phyloP scores from a whole-genome alignment of 202 grass and related monocot species.

The Brachypodium distachyon region DNA sequence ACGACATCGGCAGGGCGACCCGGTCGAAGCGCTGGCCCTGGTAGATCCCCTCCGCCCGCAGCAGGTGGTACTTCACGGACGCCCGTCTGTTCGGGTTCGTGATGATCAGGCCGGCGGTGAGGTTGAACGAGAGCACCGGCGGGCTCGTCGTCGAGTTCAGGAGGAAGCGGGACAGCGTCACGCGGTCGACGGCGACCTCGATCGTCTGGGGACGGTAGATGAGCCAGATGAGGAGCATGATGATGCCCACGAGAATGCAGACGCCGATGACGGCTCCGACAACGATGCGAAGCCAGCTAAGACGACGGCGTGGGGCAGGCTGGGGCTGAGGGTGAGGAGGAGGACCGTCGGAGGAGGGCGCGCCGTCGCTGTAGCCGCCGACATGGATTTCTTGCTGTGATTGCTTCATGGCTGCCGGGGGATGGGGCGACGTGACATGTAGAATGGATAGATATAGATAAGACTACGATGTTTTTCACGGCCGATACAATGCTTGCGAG shows the following conservation, averaged over 20 bases:
- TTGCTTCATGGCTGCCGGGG: conserved; percentile 1
- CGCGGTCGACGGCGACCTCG: conserved; percentile 24
- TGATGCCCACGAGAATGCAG: conserved; percentile 8
- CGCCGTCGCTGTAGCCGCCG: conserved; percentile 14
- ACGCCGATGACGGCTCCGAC: conserved; percentile 17
- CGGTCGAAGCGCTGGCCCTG: conserved; percentile 27
- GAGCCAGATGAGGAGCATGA: conserved; percentile 43
- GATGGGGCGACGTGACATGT: background rate
- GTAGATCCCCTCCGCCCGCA: conserved; percentile 33
- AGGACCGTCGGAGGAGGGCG: background rate
- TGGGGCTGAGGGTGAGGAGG: background rate
- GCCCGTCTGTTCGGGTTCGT: conserved; percentile 38
- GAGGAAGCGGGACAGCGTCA: conserved; percentile 20
- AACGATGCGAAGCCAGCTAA: background rate
- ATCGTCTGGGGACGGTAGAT: conserved; percentile 43
- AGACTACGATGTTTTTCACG: background rate
- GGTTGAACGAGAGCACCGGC: conserved; percentile 29
- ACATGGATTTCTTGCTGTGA: background rate
- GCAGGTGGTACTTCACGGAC: conserved; percentile 46
- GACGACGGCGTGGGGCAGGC: background rate
- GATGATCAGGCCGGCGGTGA: conserved; percentile 20
- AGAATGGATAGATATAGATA: background rate
- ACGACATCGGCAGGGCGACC: conserved; percentile 37
- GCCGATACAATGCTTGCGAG: background rate
- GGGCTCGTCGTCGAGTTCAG: background rate